Conservation (phyloP, 2,329 filamentous ascomycete genomes). For the Penicillium sp. region DNA sequence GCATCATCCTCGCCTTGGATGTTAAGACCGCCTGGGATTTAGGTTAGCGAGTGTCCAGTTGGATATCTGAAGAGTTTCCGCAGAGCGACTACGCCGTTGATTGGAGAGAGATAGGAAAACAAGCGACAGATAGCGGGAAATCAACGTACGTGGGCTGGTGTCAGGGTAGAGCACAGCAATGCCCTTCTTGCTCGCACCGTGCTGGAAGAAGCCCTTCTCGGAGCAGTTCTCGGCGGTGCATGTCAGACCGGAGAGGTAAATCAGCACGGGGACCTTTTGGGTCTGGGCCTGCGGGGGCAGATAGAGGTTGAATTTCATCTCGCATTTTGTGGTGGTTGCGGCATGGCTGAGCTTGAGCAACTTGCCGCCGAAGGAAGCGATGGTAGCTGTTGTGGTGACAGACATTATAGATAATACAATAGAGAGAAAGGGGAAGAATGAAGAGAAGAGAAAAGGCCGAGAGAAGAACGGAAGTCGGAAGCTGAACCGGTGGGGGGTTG, state of each 20-base stretch:
- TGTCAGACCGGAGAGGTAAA: conserved; percentile 92
- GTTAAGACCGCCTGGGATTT: conserved; percentile 64
- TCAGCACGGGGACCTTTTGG: conserved; percentile 75
- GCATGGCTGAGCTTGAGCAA: conserved; percentile 91
- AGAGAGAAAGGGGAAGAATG: not conserved
- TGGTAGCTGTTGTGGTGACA: conserved; percentile 86
- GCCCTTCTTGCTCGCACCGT: conserved; percentile 73
- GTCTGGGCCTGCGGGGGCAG: conserved; percentile 71
- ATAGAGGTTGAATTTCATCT: conserved; percentile 93
- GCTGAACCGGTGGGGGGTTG: conserved; percentile 20
- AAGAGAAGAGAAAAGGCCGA: not conserved
- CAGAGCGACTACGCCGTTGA: too few species aligned
- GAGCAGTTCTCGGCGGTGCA: conserved; percentile 84
- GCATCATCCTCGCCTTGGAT: conserved; percentile 82
- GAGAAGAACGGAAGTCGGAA: not conserved
- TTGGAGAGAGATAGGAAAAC: too few species aligned
- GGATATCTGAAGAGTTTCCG: too few species aligned
- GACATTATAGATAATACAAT: conserved; percentile 57
- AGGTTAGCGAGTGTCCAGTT: not conserved
- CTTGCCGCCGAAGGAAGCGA: conserved; percentile 89
- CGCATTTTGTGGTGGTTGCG: conserved; percentile 74
- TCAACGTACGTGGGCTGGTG: conserved; percentile 75
- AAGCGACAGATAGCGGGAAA: too few species aligned
- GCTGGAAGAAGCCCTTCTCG: conserved; percentile 87
- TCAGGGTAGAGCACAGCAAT: conserved; percentile 96